Evolutionary conservation across 176 grass and related monocot genomes (phyloP), one percentile per base, ranked within the genome.

Genomic region (Secale cereale): DNA sequence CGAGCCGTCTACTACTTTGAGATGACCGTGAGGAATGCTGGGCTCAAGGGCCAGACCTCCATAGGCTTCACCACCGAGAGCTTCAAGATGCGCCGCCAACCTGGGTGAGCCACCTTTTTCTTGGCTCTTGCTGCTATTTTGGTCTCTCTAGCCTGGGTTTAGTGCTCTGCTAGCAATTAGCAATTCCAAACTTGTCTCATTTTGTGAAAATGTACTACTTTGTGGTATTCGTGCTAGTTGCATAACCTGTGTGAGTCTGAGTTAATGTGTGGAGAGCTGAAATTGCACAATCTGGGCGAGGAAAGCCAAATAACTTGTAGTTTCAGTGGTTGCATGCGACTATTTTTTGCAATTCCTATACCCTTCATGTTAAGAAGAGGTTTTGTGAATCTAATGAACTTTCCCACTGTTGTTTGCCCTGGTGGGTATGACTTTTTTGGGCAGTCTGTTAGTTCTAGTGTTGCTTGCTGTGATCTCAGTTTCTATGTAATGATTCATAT

Each of bases 81-180:
- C 26, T 96, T 96, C 90, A 99, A 96, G 84, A 94, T 99, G 97
- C 83, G 90, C 25, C 70, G 94, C 17, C 97, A 92, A 77, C 97
- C 94, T 12, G 97, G 94, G 97, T 99, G 73, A 74, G 88, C 60
- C 5, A 20, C 32, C 65, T 28, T 31, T 31, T 65, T 56, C 39
- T 45, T 39, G 19, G 52, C 43, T 50, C 56, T 52, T 93, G 56
- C 60, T 81, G 61, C 48, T 52, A 52, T 19, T 52, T 15, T 70
- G 31, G 20, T 65, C 12, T 19, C n/a, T 16, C 10, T 72, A 40
- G 15, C 40, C 32, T 22, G 10, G 26, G 56, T 83, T 73, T 54
- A 43, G 56, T 11, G 59, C 30, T 83, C 39, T 78, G 7, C 33
- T 30, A 16, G 36, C 20, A 65, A 40, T 13, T 66, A 56, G 10